Conservation (phyloP, 2,329 filamentous ascomycete genomes). For the Fusarium illudens region DNA sequence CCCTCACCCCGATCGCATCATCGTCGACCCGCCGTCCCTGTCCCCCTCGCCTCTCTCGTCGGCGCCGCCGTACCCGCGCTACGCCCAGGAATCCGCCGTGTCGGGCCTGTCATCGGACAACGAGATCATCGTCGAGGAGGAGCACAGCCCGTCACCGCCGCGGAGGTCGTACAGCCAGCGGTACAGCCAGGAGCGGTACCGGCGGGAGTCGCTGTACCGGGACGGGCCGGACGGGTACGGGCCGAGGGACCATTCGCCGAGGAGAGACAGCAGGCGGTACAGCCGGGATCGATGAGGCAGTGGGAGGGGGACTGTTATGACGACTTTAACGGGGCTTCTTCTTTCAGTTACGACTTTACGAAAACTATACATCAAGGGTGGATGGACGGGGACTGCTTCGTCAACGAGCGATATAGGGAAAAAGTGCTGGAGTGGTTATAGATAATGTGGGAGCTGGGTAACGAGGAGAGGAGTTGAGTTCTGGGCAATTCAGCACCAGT, state of each 20-base stretch:
- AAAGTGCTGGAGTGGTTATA: not conserved
- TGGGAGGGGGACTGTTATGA: not conserved
- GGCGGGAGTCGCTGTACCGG: conserved; percentile 37
- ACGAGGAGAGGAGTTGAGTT: not conserved
- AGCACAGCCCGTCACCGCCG: conserved; percentile 42
- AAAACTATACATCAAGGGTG: not conserved
- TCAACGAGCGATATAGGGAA: not conserved
- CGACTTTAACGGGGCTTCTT: not conserved
- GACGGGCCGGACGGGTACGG: conserved; percentile 16
- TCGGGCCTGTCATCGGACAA: conserved; percentile 47
- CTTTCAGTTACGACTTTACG: conserved; percentile 25
- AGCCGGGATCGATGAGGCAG: conserved; percentile 26
- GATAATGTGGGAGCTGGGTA: not conserved
- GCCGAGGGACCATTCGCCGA: conserved; percentile 34
- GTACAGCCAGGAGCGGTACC: conserved; percentile 37
- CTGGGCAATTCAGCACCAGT: not conserved
- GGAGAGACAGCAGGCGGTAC: conserved; percentile 36
- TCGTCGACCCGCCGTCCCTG: conserved; percentile 41
- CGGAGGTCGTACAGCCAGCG: conserved; percentile 33
- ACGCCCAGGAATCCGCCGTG: conserved; percentile 36
- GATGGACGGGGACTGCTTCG: not conserved
- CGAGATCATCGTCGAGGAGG: conserved; percentile 51
- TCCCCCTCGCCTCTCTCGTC: not conserved
- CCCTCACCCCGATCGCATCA: conserved; percentile 27
- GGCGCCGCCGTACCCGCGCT: conserved; percentile 41